phyloP scores from a whole-genome alignment of 1,139 yeast genomes.

The Yamadazyma siamensis region DNA sequence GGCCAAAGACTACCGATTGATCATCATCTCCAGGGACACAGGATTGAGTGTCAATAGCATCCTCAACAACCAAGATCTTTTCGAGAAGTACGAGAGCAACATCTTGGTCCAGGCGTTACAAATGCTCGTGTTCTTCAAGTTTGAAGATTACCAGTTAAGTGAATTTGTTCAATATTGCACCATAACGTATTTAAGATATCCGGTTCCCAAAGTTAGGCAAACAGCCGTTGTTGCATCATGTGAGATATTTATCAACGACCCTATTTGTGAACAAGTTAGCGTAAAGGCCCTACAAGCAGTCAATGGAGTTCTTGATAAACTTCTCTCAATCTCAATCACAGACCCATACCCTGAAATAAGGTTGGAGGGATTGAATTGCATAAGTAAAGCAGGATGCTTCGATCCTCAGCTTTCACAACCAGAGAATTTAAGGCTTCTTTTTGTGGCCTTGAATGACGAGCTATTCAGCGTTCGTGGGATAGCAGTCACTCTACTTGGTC shows the following conservation, averaged over 20 bases:
- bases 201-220: conserved; percentile 73
- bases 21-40: conserved; percentile 67
- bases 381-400: conserved; percentile 61
- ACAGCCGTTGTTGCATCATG: conserved; percentile 86
- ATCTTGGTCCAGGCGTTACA: conserved; percentile 65
- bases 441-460: conserved; percentile 91
- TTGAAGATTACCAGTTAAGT: conserved; percentile 71
- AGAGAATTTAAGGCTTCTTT: conserved; percentile 77
- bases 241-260: conserved; percentile 72
- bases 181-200: conserved; percentile 76
- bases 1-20: conserved; percentile 76
- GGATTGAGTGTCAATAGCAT: conserved; percentile 39
- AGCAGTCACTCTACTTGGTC: conserved; percentile 78
- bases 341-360: conserved; percentile 86
- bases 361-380: conserved; percentile 67
- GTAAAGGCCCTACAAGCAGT: conserved; percentile 82
- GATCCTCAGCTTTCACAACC: conserved; percentile 95
- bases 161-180: conserved; percentile 88
- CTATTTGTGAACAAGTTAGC: conserved; percentile 82
- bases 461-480: conserved; percentile 76
- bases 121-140: conserved; percentile 72
- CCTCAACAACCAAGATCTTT: conserved; percentile 34
- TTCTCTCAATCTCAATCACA: conserved; percentile 82
- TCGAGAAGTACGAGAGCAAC: conserved; percentile 46
- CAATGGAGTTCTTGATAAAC: conserved; percentile 75